Base-by-base conservation (phyloP, 495 filamentous ascomycete species). In the Echria macrotheca region DNA sequence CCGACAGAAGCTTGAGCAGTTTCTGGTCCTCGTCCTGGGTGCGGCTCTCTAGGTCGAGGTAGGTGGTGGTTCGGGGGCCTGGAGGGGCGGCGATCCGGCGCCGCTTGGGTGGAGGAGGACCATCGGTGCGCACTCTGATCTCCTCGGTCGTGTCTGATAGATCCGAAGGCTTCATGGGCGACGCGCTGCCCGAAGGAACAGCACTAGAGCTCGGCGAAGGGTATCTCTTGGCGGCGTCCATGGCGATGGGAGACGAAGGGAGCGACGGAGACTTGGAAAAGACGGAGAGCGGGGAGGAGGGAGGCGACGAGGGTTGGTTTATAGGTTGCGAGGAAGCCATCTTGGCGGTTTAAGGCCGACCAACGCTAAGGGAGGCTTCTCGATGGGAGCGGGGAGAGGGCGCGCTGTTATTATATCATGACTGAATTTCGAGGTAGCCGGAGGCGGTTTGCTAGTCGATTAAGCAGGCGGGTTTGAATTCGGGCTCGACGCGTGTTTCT, bases 31-130 rank as follows among this genome's bases (percentile, higher is more conserved):
- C 65, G 28, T 68, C 66, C n/a, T 69, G 75, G 44, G 57, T 57
- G 38, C 75, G 73, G 19, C 65, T 65, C 14, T 78, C 71, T 4
- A 96, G 68, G 65, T 93, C 81, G 15, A 96, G 76, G 62, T 84
- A 81, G 48, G 86, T 75, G 5, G 89, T 94, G 8, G 75, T 85
- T 56, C 87, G 84, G 57, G 83, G 80, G 60, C 84, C 86, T 47
- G 82, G 78, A 53, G 84, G 52, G 1, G 46, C 77, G 42, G 79
- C 73, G 35, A 83, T 75, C 57, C 79, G 81, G 61, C 84, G 77
- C 60, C 85, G 85, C 74, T 90, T 93, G 19, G 82, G 69, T 32
- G 88, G 86, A 39, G 80, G 82, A 18, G 71, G 71, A 25, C 78
- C 81, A 76, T 59, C 85, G 71, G 55, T 85, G 68, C 60, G 81